Evolutionary conservation across 768 basidiomycete species (phyloP), one percentile per base, ranked within the genome.

Genomic region (Lactarius psammicola): DNA sequence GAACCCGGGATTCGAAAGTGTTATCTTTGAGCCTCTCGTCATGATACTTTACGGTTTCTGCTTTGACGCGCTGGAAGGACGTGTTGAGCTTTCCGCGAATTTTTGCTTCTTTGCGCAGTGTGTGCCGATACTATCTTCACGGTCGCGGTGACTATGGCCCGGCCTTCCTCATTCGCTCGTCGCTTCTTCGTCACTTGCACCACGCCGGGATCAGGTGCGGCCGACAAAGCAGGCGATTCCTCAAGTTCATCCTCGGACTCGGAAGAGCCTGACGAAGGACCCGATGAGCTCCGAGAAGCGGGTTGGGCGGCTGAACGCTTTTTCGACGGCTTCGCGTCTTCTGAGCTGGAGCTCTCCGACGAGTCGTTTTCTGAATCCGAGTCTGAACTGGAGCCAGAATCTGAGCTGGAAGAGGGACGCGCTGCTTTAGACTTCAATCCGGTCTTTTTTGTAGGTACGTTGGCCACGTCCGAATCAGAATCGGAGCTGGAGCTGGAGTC

Each of bases 61-160:
- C 79, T 69, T 94, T 88, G 66, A 95, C 84, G 30, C 95, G 80
- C 73, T 86, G 85, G 80, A 98, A 99, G 23, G 92, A 88, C 59
- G 85, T 82, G 71, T 86, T 88, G 40, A 68, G 72, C 64, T 76
- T n/a, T 79, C 60, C 76, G 74, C 56, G 71, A 71, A 56, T 73
- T 70, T 71, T 80, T 77, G 44, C 79, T 77, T 28, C 71, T 78
- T 2, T 66, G 44, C 23, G 20, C 38, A 33, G 51, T 73, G 28
- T 61, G 70, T 57, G 62, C 42, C 40, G 38, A 26, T 28, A 53
- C 59, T 33, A 28, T 58, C 20, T 53, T 40, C 18, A 34, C 62
- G 26, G 59, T 58, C 55, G 61, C 63, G 6, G 59, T 62, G 23
- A 61, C 42, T 18, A 66, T 61, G 53, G 69, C 58, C 20, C 26